These are phyloP conservation scores for Lasiodiplodia sp. DNA, from an alignment of 2,329 filamentous ascomycete species.

Conservation along the genomic window DNA sequence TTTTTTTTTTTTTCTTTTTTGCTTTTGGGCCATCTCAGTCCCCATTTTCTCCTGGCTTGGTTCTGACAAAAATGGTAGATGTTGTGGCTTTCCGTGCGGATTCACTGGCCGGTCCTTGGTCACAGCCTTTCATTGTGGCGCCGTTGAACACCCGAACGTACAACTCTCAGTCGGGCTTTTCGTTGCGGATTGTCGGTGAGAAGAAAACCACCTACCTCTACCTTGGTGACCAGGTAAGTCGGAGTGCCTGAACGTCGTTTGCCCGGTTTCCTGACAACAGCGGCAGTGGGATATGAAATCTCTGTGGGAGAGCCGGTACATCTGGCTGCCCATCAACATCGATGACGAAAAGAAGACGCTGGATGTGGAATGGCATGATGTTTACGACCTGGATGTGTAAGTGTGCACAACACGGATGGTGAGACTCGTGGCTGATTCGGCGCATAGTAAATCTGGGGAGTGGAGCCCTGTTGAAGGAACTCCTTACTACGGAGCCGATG, in stretches of 20 bases:
- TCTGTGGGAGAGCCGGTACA: conserved; percentile 64
- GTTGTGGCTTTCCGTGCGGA: conserved; percentile 65
- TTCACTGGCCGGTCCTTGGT: conserved; percentile 60
- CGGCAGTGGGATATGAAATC: conserved; percentile 61
- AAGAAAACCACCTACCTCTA: conserved; percentile 61
- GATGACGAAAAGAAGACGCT: conserved; percentile 61
- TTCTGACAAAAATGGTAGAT: conserved; percentile 42
- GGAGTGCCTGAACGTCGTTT: neutral
- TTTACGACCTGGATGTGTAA: conserved; percentile 63
- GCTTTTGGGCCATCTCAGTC: neutral
- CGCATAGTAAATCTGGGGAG: conserved; percentile 53
- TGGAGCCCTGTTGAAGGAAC: conserved; percentile 57
- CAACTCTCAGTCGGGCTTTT: conserved; percentile 62
- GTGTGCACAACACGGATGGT: neutral
- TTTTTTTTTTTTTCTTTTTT: neutral
- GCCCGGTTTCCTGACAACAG: neutral
- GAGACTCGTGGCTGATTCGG: neutral
- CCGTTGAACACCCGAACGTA: conserved; percentile 60
- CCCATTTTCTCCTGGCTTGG: neutral
- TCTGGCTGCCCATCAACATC: conserved; percentile 63
- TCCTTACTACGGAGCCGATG: conserved; percentile 57
- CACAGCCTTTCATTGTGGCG: conserved; percentile 61
- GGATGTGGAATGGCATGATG: conserved; percentile 60
- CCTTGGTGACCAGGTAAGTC: conserved; percentile 53
- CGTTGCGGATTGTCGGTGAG: conserved; percentile 56